Conservation (phyloP, 2,329 filamentous ascomycete genomes). For the Penicillium expansum region DNA sequence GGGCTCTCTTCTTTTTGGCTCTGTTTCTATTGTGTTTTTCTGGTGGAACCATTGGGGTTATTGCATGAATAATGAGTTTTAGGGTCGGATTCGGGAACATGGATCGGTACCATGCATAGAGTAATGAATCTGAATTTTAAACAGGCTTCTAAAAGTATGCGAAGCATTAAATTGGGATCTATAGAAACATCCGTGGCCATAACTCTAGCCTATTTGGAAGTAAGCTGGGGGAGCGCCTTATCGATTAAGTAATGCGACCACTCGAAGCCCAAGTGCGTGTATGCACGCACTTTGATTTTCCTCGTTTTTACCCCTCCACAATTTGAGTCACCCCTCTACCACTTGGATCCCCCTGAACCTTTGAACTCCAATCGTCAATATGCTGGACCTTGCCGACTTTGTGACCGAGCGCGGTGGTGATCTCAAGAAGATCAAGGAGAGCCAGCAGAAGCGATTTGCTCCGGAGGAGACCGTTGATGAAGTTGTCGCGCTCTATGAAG, state of each 20-base stretch:
- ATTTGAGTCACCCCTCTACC: constrained; percentile 19
- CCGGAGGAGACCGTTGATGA: constrained; percentile 84
- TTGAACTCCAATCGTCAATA: constrained; percentile 37
- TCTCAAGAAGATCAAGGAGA: constrained; percentile 87
- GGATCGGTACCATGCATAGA: constrained; percentile 23
- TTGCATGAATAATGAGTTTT: constrained; percentile 23
- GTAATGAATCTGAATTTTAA: constrained; percentile 18
- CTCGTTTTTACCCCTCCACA: constrained; percentile 27
- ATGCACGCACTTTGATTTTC: constrained; percentile 14
- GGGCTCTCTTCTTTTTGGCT: constrained; percentile 1
- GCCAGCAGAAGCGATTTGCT: constrained; percentile 77
- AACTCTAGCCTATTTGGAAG: neutral
- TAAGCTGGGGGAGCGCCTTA: neutral
- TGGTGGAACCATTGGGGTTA: constrained; percentile 18
- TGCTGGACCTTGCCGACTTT: constrained; percentile 77
- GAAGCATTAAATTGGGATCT: neutral
- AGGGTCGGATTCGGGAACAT: constrained; percentile 14
- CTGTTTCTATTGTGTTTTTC: constrained; percentile 6
- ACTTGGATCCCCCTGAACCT: constrained; percentile 2
- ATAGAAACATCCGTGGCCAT: neutral
- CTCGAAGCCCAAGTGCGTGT: constrained; percentile 3
- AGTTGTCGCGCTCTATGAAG: constrained; percentile 81
- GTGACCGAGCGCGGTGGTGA: constrained; percentile 85
- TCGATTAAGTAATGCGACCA: constrained; percentile 25
- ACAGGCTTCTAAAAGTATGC: neutral